Evolutionary conservation across 1,284 basidiomycete species (phyloP), one percentile per base, ranked within the genome.

Genomic region (Fomitopsis pinicola): DNA sequence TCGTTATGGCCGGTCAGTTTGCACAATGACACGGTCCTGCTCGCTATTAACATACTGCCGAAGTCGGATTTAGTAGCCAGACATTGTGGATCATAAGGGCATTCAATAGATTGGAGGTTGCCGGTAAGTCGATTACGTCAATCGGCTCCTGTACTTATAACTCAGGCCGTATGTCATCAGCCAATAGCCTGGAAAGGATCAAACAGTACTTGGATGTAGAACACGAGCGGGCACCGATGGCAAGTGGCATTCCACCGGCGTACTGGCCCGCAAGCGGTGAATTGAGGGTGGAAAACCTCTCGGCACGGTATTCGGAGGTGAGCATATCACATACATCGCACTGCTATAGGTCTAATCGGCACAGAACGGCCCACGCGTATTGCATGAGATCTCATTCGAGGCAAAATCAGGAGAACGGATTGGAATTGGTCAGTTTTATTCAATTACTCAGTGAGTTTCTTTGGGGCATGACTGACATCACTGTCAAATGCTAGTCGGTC

Each of bases 191-290:
- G 62, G 70, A 71, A 56, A 66, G 70, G 44, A 87, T 93, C 58
- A 83, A 89, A 69, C 82, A 82, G 28, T 93, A 92, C 69, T 73
- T 91, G 53, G 73, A 78, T n/a, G 90, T 91, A 58, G 89, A 91
- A 60, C 89, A 92, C 69, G 91, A 93, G 69, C 81, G 82, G 1
- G 76, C 79, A 61, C 68, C 82, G 0, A 79, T 78, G 0, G 68
- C 73, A 26, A 69, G 73, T 7, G 84, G 85, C 7, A 75, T 79
- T 48, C 90, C 91, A 22, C 88, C 91, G 91, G 91, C 91, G 91
- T 84, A 88, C 62, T 93, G 30, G 30, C 30, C 30, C 30, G 30
- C 30, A 33, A 88, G 85, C 36, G 91, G 91, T 6, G 78, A 83
- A 30, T 74, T 93, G 36, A 73, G 75, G 5, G 86, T 91, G 0